Evolutionary conservation across 2,329 filamentous ascomycete genomes (phyloP).

Genomic region (Cercospora sojina): DNA sequence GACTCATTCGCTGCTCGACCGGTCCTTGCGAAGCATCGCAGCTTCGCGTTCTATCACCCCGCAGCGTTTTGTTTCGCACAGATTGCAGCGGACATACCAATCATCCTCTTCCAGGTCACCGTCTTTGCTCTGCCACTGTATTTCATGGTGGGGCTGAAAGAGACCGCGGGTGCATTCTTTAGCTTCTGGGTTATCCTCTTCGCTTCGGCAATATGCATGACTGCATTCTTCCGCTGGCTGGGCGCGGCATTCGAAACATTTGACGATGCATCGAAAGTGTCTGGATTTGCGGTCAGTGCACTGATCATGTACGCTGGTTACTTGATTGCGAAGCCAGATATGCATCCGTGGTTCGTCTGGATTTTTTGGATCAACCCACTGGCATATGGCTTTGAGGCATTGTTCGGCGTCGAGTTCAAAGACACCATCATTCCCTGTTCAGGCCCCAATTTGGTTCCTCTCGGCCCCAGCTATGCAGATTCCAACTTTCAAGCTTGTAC

Average conservation of each 20-base stretch:
- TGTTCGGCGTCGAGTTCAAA: conserved; percentile 67
- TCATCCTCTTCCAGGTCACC: conserved; percentile 59
- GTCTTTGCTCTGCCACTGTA: conserved; percentile 60
- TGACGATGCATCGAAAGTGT: conserved; percentile 36
- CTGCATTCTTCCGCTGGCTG: conserved; percentile 47
- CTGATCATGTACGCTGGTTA: conserved; percentile 39
- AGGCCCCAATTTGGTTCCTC: conserved; percentile 42
- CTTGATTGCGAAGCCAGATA: conserved; percentile 36
- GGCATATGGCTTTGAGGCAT: conserved; percentile 47
- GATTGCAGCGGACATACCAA: conserved; percentile 53
- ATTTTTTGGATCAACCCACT: conserved; percentile 55
- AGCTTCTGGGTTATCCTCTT: conserved; percentile 59
- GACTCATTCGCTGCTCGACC: conserved; percentile 50
- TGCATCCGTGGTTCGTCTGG: conserved; percentile 55
- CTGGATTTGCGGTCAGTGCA: conserved; percentile 33
- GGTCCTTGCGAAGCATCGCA: conserved; percentile 48
- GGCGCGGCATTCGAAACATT: conserved; percentile 38
- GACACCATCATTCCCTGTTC: conserved; percentile 58
- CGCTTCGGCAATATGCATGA: conserved; percentile 48
- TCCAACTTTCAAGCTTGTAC: conserved; percentile 40
- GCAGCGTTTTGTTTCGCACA: conserved; percentile 54
- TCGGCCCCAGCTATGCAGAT: conserved; percentile 43
- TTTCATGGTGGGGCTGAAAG: conserved; percentile 61
- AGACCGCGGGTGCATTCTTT: conserved; percentile 57
- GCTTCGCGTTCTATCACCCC: conserved; percentile 43